Percentiles rank a stretch among this genome's conserved stretches.
These are phyloP conservation scores for Geotrichum macrosporum DNA, from an alignment of 1,139 yeast species.

Conservation along the genomic window DNA sequence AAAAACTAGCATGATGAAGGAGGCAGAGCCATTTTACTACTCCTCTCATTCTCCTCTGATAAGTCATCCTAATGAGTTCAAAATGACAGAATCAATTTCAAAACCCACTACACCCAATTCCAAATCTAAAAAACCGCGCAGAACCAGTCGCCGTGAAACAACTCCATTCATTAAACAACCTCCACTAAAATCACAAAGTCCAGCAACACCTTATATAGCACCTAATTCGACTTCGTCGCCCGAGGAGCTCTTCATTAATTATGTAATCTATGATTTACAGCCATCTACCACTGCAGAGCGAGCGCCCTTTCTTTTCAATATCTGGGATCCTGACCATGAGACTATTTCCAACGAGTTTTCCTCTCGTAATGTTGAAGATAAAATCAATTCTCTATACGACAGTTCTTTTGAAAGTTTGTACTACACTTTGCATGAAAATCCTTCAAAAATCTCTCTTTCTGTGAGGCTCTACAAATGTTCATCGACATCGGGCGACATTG, in stretches of 20 bases:
- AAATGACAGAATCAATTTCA: neutral
- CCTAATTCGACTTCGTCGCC: neutral
- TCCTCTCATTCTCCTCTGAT: too few species aligned
- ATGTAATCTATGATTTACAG: constrained; percentile 9
- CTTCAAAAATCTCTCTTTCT: constrained; percentile 12
- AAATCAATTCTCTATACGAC: neutral
- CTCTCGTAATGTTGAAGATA: neutral
- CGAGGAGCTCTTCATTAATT: constrained; percentile 1
- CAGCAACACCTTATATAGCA: neutral
- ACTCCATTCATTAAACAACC: neutral
- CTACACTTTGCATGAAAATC: neutral
- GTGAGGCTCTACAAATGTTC: constrained; percentile 3
- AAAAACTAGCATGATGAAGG: too few species aligned
- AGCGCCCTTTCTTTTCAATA: neutral
- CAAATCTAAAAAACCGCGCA: neutral
- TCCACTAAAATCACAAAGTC: neutral
- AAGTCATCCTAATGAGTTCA: too few species aligned
- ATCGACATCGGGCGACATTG: neutral
- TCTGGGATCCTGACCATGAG: constrained; percentile 4
- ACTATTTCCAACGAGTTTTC: neutral
- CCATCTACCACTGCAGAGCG: constrained; percentile 8
- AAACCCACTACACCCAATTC: neutral
- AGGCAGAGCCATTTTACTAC: too few species aligned
- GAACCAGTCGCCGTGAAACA: neutral
- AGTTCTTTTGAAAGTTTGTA: neutral